Percentiles rank a stretch among this genome's conserved stretches.
Evolutionary conservation across 305 asterid genomes (phyloP).

Genomic region (Rubia tinctorum): DNA sequence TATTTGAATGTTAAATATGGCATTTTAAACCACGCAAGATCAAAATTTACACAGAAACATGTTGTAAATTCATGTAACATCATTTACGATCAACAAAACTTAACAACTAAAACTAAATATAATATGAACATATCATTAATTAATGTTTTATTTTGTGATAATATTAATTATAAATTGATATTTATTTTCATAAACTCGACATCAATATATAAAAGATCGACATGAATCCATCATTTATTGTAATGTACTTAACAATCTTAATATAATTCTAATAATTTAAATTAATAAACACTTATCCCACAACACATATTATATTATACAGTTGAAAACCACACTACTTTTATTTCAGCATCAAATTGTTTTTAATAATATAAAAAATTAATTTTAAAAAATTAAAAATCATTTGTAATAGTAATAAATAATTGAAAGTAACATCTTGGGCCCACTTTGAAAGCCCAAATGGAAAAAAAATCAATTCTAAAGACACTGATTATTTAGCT

Average conservation of each 20-base stretch:
- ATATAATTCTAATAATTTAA: too few relatives aligned
- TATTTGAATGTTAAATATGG: too few relatives aligned
- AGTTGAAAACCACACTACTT: neutral
- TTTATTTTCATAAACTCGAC: neutral
- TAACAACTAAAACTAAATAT: too few relatives aligned
- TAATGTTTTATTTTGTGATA: too few relatives aligned
- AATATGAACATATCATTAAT: too few relatives aligned
- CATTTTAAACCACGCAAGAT: too few relatives aligned
- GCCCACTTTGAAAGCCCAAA: neutral
- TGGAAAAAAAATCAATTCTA: neutral
- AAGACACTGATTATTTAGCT: neutral
- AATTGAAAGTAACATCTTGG: neutral
- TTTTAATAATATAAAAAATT: too few relatives aligned
- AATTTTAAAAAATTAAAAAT: neutral
- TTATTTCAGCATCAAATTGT: too few relatives aligned
- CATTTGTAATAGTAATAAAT: neutral
- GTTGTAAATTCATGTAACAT: too few relatives aligned
- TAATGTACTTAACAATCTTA: neutral
- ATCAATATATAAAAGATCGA: too few relatives aligned
- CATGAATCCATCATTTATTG: neutral
- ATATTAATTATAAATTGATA: neutral
- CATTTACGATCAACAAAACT: too few relatives aligned
- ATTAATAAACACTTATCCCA: neutral
- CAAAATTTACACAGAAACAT: too few relatives aligned
- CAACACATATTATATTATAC: neutral